Evolutionary conservation across 129 eudicot species (phyloP).

Genomic region (Chrysanthemum makinoi): DNA sequence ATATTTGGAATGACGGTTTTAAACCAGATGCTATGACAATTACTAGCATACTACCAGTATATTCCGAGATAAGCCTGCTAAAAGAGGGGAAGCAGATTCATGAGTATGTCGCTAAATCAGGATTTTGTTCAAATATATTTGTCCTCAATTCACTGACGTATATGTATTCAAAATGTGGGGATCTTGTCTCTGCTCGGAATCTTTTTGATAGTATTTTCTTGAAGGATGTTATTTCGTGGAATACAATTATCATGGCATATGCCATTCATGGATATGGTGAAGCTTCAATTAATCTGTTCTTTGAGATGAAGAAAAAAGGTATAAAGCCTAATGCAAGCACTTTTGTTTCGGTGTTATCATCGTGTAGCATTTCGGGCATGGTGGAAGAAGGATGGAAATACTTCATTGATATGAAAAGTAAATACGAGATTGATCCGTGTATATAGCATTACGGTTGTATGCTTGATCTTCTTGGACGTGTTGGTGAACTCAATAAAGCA

Average conservation of each 20-base stretch:
- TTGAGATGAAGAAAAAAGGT: slow-evolving; percentile 41
- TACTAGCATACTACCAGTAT: slow-evolving; percentile 45
- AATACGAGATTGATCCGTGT: slow-evolving; percentile 58
- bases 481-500: slow-evolving; percentile 52
- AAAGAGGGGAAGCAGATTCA: slow-evolving; percentile 74
- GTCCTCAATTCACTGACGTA: slow-evolving; percentile 49
- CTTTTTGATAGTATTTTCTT: slow-evolving; percentile 39
- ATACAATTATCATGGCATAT: slow-evolving; percentile 70
- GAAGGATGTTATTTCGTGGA: slow-evolving; percentile 79
- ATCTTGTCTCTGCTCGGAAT: slow-evolving; percentile 45
- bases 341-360: slow-evolving; percentile 59
- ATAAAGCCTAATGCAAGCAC: slow-evolving; percentile 64
- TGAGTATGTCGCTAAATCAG: slow-evolving; percentile 38
- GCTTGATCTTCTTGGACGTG: slow-evolving; percentile 70
- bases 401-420: slow-evolving; percentile 56
- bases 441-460: slow-evolving; percentile 85
- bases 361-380: slow-evolving; percentile 71
- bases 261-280: slow-evolving; percentile 67
- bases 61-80: slow-evolving; percentile 50
- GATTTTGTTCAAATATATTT: slow-evolving; percentile 32
- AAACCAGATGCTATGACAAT: slow-evolving; percentile 62
- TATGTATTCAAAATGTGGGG: slow-evolving; percentile 78
- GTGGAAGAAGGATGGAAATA: slow-evolving; percentile 72
- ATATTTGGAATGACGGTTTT: slow-evolving; percentile 30
- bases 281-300: slow-evolving; percentile 45